These are phyloP conservation scores for Eucalyptus cloeziana DNA, from an alignment of 345 rosid genomes.

Conservation along the genomic window DNA sequence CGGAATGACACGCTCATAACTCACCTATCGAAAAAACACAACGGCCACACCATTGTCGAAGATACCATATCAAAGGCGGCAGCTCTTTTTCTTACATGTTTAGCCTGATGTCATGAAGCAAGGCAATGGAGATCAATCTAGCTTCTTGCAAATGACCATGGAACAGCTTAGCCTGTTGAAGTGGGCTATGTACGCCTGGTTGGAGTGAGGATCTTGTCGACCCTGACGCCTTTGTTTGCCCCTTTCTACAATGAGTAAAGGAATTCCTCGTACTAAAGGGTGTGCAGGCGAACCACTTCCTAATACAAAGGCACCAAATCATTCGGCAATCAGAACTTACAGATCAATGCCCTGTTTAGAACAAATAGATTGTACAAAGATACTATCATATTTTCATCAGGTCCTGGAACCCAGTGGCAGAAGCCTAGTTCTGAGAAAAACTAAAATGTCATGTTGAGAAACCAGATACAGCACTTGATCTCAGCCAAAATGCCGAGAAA, in stretches of 20 bases:
- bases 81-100: not conserved
- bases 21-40: no score
- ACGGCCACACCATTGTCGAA: no score
- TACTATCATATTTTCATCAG: not conserved
- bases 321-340: not conserved
- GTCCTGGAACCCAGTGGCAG: not conserved
- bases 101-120: not conserved
- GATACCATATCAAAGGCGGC: no score
- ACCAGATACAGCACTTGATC: slow-evolving; percentile 39
- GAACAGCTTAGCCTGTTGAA: not conserved
- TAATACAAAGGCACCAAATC: not conserved
- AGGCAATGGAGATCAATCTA: not conserved
- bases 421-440: not conserved
- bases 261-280: not conserved
- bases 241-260: not conserved
- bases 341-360: not conserved
- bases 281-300: not conserved
- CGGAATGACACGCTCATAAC: rapidly evolving
- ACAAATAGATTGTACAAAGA: not conserved
- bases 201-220: not conserved
- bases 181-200: not conserved
- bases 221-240: not conserved
- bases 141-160: not conserved
- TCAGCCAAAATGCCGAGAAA: slow-evolving; percentile 43
- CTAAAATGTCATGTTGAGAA: not conserved